Evolutionary conservation across 805 yeast species (phyloP).

Genomic region (Suhomyces faveliae): DNA sequence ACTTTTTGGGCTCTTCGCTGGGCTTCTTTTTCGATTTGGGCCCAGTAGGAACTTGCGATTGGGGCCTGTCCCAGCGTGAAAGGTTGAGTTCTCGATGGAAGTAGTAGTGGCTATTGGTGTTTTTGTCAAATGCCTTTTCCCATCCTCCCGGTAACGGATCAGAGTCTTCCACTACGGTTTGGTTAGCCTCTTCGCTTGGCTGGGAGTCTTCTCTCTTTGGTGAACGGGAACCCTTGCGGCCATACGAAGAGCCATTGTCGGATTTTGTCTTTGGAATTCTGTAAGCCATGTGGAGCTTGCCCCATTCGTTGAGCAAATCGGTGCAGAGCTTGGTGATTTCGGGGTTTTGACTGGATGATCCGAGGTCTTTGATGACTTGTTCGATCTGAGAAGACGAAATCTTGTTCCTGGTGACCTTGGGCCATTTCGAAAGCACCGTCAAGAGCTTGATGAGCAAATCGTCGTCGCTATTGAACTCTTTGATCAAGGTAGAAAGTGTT

Average conservation of each 20-base stretch:
- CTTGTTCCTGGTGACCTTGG: slow-evolving; percentile 68
- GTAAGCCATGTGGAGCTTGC: slow-evolving; percentile 72
- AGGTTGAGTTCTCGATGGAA: slow-evolving; percentile 48
- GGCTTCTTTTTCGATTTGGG: slow-evolving; percentile 17
- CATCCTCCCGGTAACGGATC: slow-evolving; percentile 58
- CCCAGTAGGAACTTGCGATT: slow-evolving; percentile 31
- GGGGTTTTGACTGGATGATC: slow-evolving; percentile 18
- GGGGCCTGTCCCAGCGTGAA: slow-evolving; percentile 64
- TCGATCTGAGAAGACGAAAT: slow-evolving; percentile 75
- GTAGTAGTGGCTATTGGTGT: slow-evolving; percentile 48
- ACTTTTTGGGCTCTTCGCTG: neutral
- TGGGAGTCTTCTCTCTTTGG: slow-evolving; percentile 9
- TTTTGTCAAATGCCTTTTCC: slow-evolving; percentile 54
- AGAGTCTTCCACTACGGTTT: neutral
- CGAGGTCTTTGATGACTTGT: slow-evolving; percentile 49
- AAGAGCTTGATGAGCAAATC: slow-evolving; percentile 50
- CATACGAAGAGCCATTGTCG: slow-evolving; percentile 9
- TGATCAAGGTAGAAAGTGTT: slow-evolving; percentile 63
- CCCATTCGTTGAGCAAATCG: slow-evolving; percentile 64
- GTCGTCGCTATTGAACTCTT: slow-evolving; percentile 34
- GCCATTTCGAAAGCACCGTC: slow-evolving; percentile 53
- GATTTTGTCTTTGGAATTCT: slow-evolving; percentile 66
- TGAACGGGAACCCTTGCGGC: slow-evolving; percentile 21
- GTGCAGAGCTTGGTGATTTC: slow-evolving; percentile 37
- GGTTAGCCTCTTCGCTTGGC: slow-evolving; percentile 11